phyloP scores from a whole-genome alignment of 2,329 filamentous ascomycete genomes.

The Diaporthe humulicola region DNA sequence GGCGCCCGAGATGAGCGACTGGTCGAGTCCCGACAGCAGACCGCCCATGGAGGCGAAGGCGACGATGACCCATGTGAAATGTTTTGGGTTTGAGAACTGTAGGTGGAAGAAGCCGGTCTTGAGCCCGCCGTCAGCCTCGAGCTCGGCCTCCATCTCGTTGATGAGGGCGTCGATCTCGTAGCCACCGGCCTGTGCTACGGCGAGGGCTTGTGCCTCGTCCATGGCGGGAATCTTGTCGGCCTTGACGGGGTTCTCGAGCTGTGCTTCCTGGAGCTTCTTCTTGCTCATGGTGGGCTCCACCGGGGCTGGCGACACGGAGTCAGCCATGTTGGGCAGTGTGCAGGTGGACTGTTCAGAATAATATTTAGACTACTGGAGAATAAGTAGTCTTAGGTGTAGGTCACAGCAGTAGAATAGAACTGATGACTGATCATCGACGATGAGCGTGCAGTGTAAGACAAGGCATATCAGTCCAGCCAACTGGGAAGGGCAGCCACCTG shows the following conservation, averaged over 20 bases:
- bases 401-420: not conserved
- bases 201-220: conserved; percentile 51
- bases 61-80: conserved; percentile 78
- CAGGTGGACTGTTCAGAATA: not conserved
- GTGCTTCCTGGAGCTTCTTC: conserved; percentile 41
- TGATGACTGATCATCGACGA: conserved; percentile 21
- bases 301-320: conserved; percentile 36
- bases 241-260: conserved; percentile 44
- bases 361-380: not conserved
- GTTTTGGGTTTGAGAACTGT: conserved; percentile 70
- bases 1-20: conserved; percentile 79
- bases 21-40: conserved; percentile 78
- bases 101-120: conserved; percentile 63
- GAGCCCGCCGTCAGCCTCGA: conserved; percentile 48
- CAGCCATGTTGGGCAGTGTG: conserved; percentile 31
- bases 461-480: not conserved
- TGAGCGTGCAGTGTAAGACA: conserved; percentile 9
- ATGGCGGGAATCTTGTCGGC: conserved; percentile 42
- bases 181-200: conserved; percentile 51
- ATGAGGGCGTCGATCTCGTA: conserved; percentile 56
- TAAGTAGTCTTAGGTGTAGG: not conserved
- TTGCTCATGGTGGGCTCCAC: conserved; percentile 35
- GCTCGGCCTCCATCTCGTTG: conserved; percentile 56
- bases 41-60: conserved; percentile 83
- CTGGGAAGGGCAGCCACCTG: not conserved